These are phyloP conservation scores for Crithidia mellificae DNA, from an alignment of 208 protist species.

Conservation along the genomic window DNA sequence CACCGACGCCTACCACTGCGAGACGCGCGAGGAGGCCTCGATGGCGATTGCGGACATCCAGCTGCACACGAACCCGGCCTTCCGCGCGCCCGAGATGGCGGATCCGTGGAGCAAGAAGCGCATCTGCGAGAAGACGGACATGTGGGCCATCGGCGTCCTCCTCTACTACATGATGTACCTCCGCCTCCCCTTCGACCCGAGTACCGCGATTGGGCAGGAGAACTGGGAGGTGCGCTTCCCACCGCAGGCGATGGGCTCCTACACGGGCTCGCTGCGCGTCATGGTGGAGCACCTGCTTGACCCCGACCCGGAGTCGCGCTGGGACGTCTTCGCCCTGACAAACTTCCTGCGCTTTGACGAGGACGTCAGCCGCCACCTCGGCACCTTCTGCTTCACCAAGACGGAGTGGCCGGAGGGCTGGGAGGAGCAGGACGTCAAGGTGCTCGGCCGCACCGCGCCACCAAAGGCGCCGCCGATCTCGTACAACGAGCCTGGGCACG, in stretches of 20 bases:
- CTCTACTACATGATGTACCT: conserved; percentile 96
- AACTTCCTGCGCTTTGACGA: conserved; percentile 89
- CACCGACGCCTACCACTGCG: conserved; percentile 80
- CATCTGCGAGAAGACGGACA: conserved; percentile 94
- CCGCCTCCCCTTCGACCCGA: conserved; percentile 91
- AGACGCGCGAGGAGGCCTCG: conserved; percentile 72
- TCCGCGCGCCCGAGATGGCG: conserved; percentile 95
- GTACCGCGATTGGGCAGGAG: conserved; percentile 52
- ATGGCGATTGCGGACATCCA: conserved; percentile 90
- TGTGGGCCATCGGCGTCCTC: conserved; percentile 96
- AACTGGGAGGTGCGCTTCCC: conserved; percentile 61
- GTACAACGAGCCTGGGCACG: conserved; percentile 52
- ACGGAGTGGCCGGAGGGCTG: conserved; percentile 88
- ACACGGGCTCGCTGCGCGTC: conserved; percentile 67
- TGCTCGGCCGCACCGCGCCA: conserved; percentile 58
- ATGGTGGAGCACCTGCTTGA: conserved; percentile 80
- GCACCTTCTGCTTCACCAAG: conserved; percentile 79
- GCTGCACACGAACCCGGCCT: conserved; percentile 88
- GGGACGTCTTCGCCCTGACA: conserved; percentile 84
- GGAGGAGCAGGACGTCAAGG: conserved; percentile 87
- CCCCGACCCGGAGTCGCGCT: conserved; percentile 71
- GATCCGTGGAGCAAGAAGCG: conserved; percentile 88
- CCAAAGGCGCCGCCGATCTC: conserved; percentile 57
- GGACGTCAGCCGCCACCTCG: conserved; percentile 74
- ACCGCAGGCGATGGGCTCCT: conserved; percentile 36